Percentiles rank a stretch among this genome's conserved stretches.
These are phyloP conservation scores for Anthoceros angustus DNA, from an alignment of 225 moss, liverwort and hornwort species.

Conservation along the genomic window DNA sequence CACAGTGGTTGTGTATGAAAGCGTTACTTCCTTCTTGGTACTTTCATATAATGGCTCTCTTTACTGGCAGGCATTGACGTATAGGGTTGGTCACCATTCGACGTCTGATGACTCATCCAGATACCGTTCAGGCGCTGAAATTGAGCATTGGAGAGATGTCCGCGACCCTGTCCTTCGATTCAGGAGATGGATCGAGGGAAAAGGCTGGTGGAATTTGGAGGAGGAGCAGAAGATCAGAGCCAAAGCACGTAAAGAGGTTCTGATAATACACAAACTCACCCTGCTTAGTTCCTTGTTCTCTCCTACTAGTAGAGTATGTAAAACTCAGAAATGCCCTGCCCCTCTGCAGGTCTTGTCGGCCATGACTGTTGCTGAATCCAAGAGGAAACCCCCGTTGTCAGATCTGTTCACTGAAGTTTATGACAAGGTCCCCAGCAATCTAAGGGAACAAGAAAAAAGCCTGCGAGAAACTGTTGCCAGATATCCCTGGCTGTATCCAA, in stretches of 20 bases:
- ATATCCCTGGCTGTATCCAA: slow-evolving; percentile 50
- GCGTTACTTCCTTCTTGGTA: neutral
- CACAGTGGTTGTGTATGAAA: neutral
- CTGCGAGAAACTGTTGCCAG: slow-evolving; percentile 35
- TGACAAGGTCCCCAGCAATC: slow-evolving; percentile 40
- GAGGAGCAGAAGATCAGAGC: slow-evolving; percentile 36
- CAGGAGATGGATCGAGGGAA: slow-evolving; percentile 59
- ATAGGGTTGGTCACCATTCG: slow-evolving; percentile 87
- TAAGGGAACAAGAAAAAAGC: slow-evolving; percentile 61
- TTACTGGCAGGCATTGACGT: slow-evolving; percentile 55
- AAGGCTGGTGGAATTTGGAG: slow-evolving; percentile 56
- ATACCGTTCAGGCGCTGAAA: slow-evolving; percentile 73
- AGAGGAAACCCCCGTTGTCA: slow-evolving; percentile 41
- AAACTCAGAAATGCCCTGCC: neutral
- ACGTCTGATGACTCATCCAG: slow-evolving; percentile 98
- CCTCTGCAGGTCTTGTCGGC: slow-evolving; percentile 59
- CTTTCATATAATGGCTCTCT: neutral
- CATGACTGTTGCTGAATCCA: slow-evolving; percentile 51
- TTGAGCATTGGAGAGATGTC: slow-evolving; percentile 71
- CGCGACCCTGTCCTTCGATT: slow-evolving; percentile 83
- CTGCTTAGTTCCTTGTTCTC: neutral
- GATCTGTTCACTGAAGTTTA: slow-evolving; percentile 80
- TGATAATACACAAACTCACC: neutral
- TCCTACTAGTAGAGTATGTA: neutral
- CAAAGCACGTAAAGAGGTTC: slow-evolving; percentile 34